Conservation (phyloP, 1,139 yeast species). For the Sugiyamaella pinicola region DNA sequence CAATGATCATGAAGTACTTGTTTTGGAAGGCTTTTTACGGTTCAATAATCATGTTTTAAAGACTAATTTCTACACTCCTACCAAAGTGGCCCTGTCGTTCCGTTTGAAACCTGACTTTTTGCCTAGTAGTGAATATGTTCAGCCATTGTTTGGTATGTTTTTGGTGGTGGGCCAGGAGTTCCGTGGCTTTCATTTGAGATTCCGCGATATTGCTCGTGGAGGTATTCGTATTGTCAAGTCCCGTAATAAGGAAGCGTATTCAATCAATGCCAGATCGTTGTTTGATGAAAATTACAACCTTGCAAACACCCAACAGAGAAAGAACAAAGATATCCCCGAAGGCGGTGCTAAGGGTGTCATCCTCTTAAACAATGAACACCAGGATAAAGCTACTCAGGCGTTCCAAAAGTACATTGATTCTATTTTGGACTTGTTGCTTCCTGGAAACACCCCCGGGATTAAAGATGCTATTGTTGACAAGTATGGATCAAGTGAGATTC, state of each 20-base stretch:
- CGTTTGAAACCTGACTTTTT: conserved; percentile 84
- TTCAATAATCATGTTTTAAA: conserved; percentile 88
- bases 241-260: conserved; percentile 81
- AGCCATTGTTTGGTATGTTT: conserved; percentile 91
- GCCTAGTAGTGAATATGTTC: conserved; percentile 86
- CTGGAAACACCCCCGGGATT: conserved; percentile 68
- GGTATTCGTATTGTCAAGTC: conserved; percentile 96
- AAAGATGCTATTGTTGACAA: conserved; percentile 87
- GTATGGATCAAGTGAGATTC: conserved; percentile 80
- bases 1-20: conserved; percentile 77
- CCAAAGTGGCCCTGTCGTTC: conserved; percentile 93
- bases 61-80: conserved; percentile 91
- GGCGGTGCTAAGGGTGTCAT: conserved; percentile 99
- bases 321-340: conserved; percentile 97
- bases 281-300: conserved; percentile 96
- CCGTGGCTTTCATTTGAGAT: conserved; percentile 95
- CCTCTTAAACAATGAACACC: conserved; percentile 73
- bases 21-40: conserved; percentile 75
- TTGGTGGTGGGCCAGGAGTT: conserved; percentile 95
- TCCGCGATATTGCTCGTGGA: conserved; percentile 97
- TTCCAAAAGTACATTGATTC: conserved; percentile 94
- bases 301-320: conserved; percentile 95
- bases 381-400: conserved; percentile 79
- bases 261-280: conserved; percentile 80
- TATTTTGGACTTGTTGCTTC: conserved; percentile 80